Base-by-base conservation (phyloP, 2,329 filamentous ascomycete species). In the Claviceps spartinae region DNA sequence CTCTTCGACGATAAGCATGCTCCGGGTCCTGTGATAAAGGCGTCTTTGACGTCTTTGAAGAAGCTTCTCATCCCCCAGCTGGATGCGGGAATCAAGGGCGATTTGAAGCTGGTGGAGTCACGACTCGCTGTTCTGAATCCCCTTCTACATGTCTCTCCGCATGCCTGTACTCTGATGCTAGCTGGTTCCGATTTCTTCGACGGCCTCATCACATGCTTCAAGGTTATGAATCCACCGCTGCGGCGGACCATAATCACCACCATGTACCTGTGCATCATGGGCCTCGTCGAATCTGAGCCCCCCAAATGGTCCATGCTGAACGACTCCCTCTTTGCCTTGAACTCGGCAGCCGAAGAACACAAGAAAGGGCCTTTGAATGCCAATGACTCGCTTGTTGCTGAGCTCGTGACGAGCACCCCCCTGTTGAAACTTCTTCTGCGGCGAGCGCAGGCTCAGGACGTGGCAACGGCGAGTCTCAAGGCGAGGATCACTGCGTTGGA, bases 111-210 rank as follows among this genome's bases (percentile, higher is more conserved):
- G 6, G 72, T 79, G 0, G 79, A 85, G 60, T 63, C 65, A 1
- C 70, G 71, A 0, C 69, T 89, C 36, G 72, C 73, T 47, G 70
- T 70, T 9, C 62, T 88, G n/a, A 85, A 81, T 54, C 74, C 80
- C 48, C 68, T 90, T 4, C 68, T 88, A 5, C 75, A 80, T 58
- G 72, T 71, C 6, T 87, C 82, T 5, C 72, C 79, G 0, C 70
- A 74, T 20, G 70, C 73, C 0, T 77, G 77, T 20, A 68, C 71
- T 1, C 72, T 86, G 58, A 83, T 95, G 60, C 78, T 95, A 59
- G 85, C 85, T 0, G 91, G 91, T 1, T 89, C 86, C 49, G 91
- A 96, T 67, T 91, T 93, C 59, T 67, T 95, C 20, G 91, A 96
- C 63, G 81, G 85, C 0, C 73, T 95, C 13, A 72, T 80, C 40